Evolutionary conservation across 2,329 filamentous ascomycete species (phyloP).

Genomic region (Clonostachys chloroleuca): DNA sequence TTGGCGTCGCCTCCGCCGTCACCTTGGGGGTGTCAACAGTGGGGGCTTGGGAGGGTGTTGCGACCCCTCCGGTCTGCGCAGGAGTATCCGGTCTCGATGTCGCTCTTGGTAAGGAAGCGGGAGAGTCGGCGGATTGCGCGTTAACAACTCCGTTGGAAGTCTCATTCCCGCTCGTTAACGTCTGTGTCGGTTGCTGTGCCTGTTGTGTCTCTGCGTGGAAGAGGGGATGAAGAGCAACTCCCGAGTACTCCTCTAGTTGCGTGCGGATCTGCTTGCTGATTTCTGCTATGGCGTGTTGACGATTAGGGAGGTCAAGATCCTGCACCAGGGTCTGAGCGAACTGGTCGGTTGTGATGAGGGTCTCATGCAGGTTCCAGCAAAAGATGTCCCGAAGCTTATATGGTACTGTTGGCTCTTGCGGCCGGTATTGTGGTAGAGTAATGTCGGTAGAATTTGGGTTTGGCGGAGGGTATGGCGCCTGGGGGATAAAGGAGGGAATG

Average conservation of each 20-base stretch:
- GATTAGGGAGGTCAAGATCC: constrained; percentile 85
- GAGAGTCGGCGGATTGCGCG: constrained; percentile 14
- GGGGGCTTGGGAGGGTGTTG: constrained; percentile 37
- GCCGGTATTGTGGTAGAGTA: constrained; percentile 71
- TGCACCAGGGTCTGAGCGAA: constrained; percentile 90
- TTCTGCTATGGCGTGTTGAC: constrained; percentile 63
- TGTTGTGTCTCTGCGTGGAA: constrained; percentile 61
- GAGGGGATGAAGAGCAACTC: constrained; percentile 86
- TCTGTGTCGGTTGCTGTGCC: constrained; percentile 8
- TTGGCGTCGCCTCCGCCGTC: constrained; percentile 64
- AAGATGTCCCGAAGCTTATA: constrained; percentile 95
- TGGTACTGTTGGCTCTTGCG: constrained; percentile 73
- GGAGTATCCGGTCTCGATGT: constrained; percentile 53
- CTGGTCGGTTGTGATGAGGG: constrained; percentile 88
- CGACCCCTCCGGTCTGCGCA: constrained; percentile 38
- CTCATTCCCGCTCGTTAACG: constrained; percentile 6
- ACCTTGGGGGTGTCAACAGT: constrained; percentile 45
- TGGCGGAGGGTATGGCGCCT: constrained; percentile 59
- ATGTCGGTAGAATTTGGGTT: constrained; percentile 63
- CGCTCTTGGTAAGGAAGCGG: constrained; percentile 23
- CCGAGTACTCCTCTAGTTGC: constrained; percentile 93
- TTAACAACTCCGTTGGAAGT: constrained; percentile 1
- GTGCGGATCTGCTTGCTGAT: constrained; percentile 94
- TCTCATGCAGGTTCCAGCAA: constrained; percentile 95
- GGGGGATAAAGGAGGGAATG: constrained; percentile 68